A percentile compares a stretch with the other conserved stretches of the same genome.
Conservation (phyloP, 768 basidiomycete genomes). For the Cystoderma amianthinum region DNA sequence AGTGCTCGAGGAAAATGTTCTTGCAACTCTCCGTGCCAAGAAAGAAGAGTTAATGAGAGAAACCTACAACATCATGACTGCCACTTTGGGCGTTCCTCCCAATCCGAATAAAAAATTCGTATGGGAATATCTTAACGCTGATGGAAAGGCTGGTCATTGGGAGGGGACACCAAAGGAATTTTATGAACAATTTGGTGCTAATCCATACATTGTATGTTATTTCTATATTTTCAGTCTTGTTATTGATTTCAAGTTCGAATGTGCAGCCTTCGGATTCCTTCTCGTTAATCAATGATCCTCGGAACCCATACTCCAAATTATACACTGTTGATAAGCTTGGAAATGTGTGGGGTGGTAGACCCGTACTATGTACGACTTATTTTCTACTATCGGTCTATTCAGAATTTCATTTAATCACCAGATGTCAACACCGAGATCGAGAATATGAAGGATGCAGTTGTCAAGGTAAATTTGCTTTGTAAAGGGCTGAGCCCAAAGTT, state of each 20-base stretch:
- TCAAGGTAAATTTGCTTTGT: constrained; percentile 39
- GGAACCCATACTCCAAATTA: constrained; percentile 74
- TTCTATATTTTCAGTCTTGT: constrained; percentile 2
- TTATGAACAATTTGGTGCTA: constrained; percentile 56
- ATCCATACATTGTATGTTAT: constrained; percentile 44
- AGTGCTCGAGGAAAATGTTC: constrained; percentile 38
- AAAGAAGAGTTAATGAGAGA: constrained; percentile 85
- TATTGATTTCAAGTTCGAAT: too few relatives aligned
- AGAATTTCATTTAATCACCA: constrained; percentile 24
- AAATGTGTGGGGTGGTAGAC: constrained; percentile 84
- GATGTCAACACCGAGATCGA: constrained; percentile 88
- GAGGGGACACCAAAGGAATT: constrained; percentile 79
- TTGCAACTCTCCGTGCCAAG: constrained; percentile 60
- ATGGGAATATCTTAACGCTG: constrained; percentile 86
- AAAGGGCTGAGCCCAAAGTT: neutral
- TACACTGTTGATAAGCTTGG: constrained; percentile 93
- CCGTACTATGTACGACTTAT: constrained; percentile 77
- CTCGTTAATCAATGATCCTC: constrained; percentile 92
- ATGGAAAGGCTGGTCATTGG: constrained; percentile 70
- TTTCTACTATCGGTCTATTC: neutral
- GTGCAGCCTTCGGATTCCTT: constrained; percentile 74
- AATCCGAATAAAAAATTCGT: constrained; percentile 61
- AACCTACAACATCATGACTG: constrained; percentile 76
- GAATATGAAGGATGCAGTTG: constrained; percentile 74
- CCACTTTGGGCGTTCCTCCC: constrained; percentile 84